phyloP scores from a whole-genome alignment of 2,329 filamentous ascomycete genomes.

The Cladophialophora chaetospira region DNA sequence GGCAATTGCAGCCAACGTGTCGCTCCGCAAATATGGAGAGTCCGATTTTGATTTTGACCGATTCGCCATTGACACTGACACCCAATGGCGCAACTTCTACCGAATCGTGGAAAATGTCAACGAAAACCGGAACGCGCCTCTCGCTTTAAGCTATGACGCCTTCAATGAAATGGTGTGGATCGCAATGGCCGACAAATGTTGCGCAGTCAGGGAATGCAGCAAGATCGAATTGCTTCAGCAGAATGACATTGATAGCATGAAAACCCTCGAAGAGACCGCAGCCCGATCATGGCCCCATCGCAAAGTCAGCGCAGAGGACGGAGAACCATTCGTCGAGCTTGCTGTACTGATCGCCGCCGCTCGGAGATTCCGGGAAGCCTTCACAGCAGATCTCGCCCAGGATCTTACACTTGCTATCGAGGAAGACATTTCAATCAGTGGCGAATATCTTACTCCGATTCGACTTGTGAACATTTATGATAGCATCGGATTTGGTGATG shows the following conservation, averaged over 20 bases:
- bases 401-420: slow-evolving; percentile 68
- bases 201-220: slow-evolving; percentile 77
- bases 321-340: slow-evolving; percentile 54
- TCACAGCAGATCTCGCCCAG: slow-evolving; percentile 69
- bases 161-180: slow-evolving; percentile 76
- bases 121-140: slow-evolving; percentile 77
- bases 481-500: slow-evolving; percentile 73
- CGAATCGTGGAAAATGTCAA: slow-evolving; percentile 83
- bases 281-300: slow-evolving; percentile 46
- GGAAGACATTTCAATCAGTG: slow-evolving; percentile 73
- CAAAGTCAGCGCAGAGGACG: slow-evolving; percentile 49
- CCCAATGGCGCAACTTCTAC: slow-evolving; percentile 89
- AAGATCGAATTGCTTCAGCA: slow-evolving; percentile 72
- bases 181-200: slow-evolving; percentile 77
- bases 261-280: slow-evolving; percentile 37
- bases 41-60: slow-evolving; percentile 73
- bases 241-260: slow-evolving; percentile 57
- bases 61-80: slow-evolving; percentile 72
- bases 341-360: slow-evolving; percentile 70
- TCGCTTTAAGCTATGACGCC: slow-evolving; percentile 75
- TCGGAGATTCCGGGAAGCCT: slow-evolving; percentile 67
- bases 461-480: slow-evolving; percentile 78
- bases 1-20: slow-evolving; percentile 42
- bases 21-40: slow-evolving; percentile 74
- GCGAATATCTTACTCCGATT: slow-evolving; percentile 68